phyloP scores from a whole-genome alignment of 2,329 filamentous ascomycete genomes.

The Pseudogymnoascus sp. region DNA sequence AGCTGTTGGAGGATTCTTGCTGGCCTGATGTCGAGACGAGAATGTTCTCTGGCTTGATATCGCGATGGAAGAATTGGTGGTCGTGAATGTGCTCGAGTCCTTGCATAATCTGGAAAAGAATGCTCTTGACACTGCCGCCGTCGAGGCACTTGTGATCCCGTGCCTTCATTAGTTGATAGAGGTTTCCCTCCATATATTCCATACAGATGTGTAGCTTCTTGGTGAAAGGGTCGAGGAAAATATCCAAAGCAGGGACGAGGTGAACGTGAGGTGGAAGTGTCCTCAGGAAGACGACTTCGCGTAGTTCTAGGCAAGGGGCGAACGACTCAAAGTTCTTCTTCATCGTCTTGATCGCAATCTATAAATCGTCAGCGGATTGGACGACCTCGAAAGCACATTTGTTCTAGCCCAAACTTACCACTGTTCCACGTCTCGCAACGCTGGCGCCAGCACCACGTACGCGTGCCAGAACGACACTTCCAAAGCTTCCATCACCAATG shows the following conservation, averaged over 20 bases:
- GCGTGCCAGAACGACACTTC: conserved; percentile 85
- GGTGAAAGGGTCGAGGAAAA: conserved; percentile 92
- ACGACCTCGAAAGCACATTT: conserved; percentile 12
- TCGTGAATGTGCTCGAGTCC: conserved; percentile 96
- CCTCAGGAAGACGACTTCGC: conserved; percentile 93
- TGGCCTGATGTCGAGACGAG: conserved; percentile 79
- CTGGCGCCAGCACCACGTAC: conserved; percentile 84
- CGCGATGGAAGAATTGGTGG: conserved; percentile 95
- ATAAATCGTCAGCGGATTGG: conserved; percentile 13
- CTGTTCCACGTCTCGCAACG: conserved; percentile 79
- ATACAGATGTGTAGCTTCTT: conserved; percentile 97
- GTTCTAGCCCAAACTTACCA: conserved; percentile 47
- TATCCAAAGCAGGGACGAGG: conserved; percentile 93
- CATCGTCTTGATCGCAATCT: conserved; percentile 99
- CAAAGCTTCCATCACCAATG: conserved; percentile 97
- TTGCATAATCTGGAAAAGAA: conserved; percentile 92
- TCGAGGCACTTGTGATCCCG: conserved; percentile 92
- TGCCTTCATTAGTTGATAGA: conserved; percentile 98
- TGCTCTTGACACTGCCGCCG: conserved; percentile 88
- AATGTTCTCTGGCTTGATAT: conserved; percentile 99
- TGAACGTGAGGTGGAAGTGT: conserved; percentile 82
- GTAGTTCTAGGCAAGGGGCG: conserved; percentile 78
- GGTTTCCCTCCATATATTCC: conserved; percentile 99
- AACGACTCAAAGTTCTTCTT: conserved; percentile 98
- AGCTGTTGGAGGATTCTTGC: conserved; percentile 73